Evolutionary conservation across 2,329 filamentous ascomycete genomes (phyloP).

Genomic region (Cadophora malorum): DNA sequence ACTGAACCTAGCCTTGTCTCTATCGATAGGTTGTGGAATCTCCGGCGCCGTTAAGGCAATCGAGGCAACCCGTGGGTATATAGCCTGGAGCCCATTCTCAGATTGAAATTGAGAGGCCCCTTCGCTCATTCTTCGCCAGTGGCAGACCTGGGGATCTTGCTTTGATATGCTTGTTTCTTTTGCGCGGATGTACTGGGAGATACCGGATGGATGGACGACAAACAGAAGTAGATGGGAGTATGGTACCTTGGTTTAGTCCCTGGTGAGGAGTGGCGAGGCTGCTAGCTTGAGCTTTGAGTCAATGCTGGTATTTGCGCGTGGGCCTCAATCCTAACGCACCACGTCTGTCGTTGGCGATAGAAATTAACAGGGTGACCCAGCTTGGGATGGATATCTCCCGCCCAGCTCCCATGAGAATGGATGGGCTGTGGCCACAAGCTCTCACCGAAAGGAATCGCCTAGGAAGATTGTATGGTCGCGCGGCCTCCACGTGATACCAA

Average conservation of each 20-base stretch:
- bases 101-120: too few species aligned
- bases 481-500: background rate
- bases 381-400: background rate
- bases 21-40: background rate
- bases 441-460: too few species aligned
- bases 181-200: background rate
- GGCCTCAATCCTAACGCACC: background rate
- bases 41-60: background rate
- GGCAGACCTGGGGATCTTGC: background rate
- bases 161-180: background rate
- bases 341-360: background rate
- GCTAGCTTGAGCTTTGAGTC: background rate
- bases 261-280: background rate
- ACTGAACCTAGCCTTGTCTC: background rate
- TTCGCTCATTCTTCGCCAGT: background rate
- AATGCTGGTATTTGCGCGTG: background rate
- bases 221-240: background rate
- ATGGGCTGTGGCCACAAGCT: too few species aligned
- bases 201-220: background rate
- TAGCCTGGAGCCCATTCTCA: background rate
- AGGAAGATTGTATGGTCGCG: background rate
- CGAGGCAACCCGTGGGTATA: background rate
- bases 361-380: background rate
- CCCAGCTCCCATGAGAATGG: conserved; percentile 2
- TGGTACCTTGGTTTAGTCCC: background rate